phyloP scores from a whole-genome alignment of 2,329 filamentous ascomycete species.

The Dryadomyces quercivorus region DNA sequence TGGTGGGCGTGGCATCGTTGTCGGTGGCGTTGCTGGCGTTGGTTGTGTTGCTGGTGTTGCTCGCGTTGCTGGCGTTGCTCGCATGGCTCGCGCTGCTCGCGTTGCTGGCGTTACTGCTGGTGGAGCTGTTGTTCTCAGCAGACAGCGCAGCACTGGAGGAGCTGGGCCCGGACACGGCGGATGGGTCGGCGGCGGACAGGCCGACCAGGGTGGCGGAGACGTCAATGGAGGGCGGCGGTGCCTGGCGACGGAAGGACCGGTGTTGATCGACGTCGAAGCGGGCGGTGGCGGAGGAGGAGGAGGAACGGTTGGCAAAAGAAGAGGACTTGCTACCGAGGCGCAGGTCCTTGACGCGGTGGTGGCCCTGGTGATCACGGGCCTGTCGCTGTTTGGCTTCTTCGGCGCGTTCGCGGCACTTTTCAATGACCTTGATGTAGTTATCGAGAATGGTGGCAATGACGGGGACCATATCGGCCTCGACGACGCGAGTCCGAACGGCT shows the following conservation, averaged over 20 bases:
- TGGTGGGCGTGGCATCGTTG: constrained; percentile 47
- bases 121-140: not conserved
- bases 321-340: constrained; percentile 35
- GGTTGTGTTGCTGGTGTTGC: not conserved
- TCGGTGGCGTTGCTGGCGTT: constrained; percentile 10
- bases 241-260: constrained; percentile 52
- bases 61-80: not conserved
- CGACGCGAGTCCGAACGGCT: constrained; percentile 82
- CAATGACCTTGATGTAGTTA: constrained; percentile 95
- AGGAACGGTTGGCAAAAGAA: constrained; percentile 37
- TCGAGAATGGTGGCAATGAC: constrained; percentile 97
- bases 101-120: not conserved
- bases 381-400: constrained; percentile 71
- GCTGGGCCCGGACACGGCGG: constrained; percentile 15
- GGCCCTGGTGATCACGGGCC: constrained; percentile 37
- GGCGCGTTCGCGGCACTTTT: constrained; percentile 77
- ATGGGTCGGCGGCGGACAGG: constrained; percentile 20
- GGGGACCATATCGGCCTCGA: constrained; percentile 97
- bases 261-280: constrained; percentile 37
- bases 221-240: constrained; percentile 74
- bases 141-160: not conserved
- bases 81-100: not conserved
- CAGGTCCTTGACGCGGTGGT: constrained; percentile 37
- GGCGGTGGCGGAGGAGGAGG: constrained; percentile 12
- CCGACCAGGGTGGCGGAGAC: constrained; percentile 48